Evolutionary conservation across 2,329 filamentous ascomycete genomes (phyloP).

Genomic region (Neocatenulostroma microsporum): DNA sequence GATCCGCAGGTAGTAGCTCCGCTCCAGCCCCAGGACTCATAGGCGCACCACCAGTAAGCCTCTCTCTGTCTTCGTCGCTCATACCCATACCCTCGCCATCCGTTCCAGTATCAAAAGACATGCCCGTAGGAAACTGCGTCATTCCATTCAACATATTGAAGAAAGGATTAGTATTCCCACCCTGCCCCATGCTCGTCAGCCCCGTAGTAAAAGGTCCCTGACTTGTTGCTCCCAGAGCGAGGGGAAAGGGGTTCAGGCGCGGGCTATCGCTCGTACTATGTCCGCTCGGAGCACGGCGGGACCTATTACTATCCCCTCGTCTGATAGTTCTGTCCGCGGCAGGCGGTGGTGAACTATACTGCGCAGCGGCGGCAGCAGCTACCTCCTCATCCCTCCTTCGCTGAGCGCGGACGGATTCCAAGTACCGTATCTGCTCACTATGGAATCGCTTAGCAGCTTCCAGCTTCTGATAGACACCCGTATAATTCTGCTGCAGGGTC

Average conservation of each 20-base stretch:
- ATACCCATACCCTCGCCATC: conserved; percentile 38
- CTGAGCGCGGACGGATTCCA: conserved; percentile 22
- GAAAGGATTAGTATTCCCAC: conserved; percentile 31
- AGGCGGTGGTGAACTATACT: conserved; percentile 18
- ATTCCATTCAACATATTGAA: conserved; percentile 56
- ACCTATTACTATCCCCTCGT: conserved; percentile 35
- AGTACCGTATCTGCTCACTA: conserved; percentile 38
- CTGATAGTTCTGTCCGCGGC: background rate
- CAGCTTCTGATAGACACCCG: conserved; percentile 21
- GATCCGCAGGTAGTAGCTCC: conserved; percentile 58
- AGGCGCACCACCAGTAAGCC: conserved; percentile 56
- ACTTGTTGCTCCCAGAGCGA: conserved; percentile 4
- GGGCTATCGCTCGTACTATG: conserved; percentile 24
- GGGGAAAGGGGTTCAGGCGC: conserved; percentile 18
- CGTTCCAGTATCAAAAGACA: background rate
- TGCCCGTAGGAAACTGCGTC: conserved; percentile 29
- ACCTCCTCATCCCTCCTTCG: conserved; percentile 25
- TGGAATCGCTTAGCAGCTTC: conserved; percentile 28
- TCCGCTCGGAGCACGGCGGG: conserved; percentile 32
- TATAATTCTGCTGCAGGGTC: conserved; percentile 26
- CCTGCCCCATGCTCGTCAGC: conserved; percentile 23
- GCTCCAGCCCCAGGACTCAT: conserved; percentile 70
- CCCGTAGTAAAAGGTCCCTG: conserved; percentile 29
- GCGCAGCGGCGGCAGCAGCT: background rate
- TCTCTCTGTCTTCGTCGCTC: conserved; percentile 56